These are phyloP conservation scores for Sisymbrium altissimum DNA, from an alignment of 345 rosid genomes.

Conservation along the genomic window DNA sequence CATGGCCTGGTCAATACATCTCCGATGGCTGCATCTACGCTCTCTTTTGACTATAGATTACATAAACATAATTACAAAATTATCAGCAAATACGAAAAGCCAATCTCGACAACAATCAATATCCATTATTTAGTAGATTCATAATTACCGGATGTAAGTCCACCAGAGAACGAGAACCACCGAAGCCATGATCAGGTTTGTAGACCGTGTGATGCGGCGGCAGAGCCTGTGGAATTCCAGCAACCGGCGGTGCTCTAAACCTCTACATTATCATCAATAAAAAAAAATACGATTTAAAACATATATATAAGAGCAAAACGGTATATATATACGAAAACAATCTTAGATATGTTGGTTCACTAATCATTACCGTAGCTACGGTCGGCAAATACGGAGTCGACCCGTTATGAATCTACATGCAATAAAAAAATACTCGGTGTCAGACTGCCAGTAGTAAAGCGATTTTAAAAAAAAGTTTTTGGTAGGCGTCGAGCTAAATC, in stretches of 20 bases:
- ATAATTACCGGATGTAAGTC: constrained; percentile 62
- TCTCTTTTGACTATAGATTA: constrained; percentile 57
- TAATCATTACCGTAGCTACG: constrained; percentile 55
- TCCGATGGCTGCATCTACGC: constrained; percentile 65
- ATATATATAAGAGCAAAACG: background rate
- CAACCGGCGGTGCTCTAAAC: constrained; percentile 44
- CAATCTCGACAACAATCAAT: constrained; percentile 11
- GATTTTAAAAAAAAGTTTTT: background rate
- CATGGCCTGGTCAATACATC: constrained; percentile 80
- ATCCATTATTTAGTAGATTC: constrained; percentile 5
- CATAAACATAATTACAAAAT: background rate
- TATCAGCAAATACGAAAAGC: background rate
- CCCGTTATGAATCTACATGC: constrained; percentile 46
- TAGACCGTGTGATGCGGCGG: constrained; percentile 32
- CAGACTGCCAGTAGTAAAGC: background rate
- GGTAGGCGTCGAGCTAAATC: background rate
- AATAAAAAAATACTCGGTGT: background rate
- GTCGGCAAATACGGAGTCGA: constrained; percentile 51
- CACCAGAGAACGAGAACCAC: constrained; percentile 42
- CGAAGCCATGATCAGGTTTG: constrained; percentile 37
- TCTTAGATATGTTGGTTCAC: background rate
- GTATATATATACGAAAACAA: background rate
- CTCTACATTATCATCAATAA: constrained; percentile 36
- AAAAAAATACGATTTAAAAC: background rate
- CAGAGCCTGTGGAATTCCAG: constrained; percentile 50